These are phyloP conservation scores for Cystofilobasidium capitatum DNA, from an alignment of 768 basidiomycete genomes.

Conservation along the genomic window DNA sequence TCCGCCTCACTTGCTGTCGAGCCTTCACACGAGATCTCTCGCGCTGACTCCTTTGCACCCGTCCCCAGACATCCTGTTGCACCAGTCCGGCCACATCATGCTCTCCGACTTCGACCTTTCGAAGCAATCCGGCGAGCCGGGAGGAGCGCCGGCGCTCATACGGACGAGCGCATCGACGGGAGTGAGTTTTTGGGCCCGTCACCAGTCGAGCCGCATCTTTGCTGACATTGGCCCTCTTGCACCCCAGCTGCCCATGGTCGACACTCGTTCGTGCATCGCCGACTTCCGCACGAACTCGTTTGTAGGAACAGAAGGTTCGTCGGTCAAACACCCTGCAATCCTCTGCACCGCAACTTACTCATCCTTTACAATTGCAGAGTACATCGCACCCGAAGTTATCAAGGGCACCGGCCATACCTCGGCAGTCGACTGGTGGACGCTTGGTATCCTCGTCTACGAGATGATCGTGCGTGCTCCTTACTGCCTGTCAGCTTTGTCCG, in stretches of 20 bases:
- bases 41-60: background rate
- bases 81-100: slow-evolving; percentile 99
- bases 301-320: slow-evolving; percentile 91
- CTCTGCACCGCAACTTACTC: background rate
- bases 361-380: slow-evolving; percentile 53
- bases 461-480: slow-evolving; percentile 46
- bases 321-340: too few relatives aligned
- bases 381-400: slow-evolving; percentile 98
- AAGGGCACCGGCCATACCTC: slow-evolving; percentile 92
- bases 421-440: slow-evolving; percentile 99
- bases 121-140: slow-evolving; percentile 81
- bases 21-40: background rate
- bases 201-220: background rate
- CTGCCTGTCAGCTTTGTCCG: background rate
- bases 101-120: slow-evolving; percentile 98
- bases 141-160: slow-evolving; percentile 75
- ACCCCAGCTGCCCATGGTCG: slow-evolving; percentile 73
- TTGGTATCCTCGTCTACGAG: slow-evolving; percentile 96
- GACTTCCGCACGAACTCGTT: slow-evolving; percentile 98
- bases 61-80: slow-evolving; percentile 77
- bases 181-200: slow-evolving; percentile 45
- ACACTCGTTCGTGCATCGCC: slow-evolving; percentile 93
- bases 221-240: slow-evolving; percentile 21
- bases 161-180: slow-evolving; percentile 79
- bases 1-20: background rate